Evolutionary conservation across 208 protist species (phyloP).

Genomic region (Trypanosoma grayi): DNA sequence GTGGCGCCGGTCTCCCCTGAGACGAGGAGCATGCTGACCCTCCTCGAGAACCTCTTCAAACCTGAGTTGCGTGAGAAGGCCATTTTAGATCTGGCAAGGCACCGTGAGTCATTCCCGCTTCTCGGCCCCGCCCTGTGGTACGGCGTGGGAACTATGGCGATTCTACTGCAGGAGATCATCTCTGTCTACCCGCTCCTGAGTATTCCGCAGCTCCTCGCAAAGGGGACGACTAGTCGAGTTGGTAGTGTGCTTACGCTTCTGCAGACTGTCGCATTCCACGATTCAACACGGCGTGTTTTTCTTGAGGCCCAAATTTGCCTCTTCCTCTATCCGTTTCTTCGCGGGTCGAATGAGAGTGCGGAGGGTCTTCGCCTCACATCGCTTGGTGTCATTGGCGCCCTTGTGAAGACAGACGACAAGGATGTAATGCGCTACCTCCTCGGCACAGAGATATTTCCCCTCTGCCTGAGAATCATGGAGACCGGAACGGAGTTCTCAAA

Average conservation of each 20-base stretch:
- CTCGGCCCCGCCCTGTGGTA: constrained; percentile 98
- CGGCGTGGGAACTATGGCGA: constrained; percentile 97
- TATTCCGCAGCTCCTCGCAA: constrained; percentile 51
- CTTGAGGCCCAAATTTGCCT: constrained; percentile 99
- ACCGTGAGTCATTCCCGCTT: constrained; percentile 91
- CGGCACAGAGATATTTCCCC: constrained; percentile 98
- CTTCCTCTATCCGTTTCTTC: constrained; percentile 99
- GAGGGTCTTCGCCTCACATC: constrained; percentile 98
- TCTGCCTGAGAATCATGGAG: constrained; percentile 99
- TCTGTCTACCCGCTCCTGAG: constrained; percentile 97
- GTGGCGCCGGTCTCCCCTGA: constrained; percentile 14
- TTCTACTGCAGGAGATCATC: constrained; percentile 98
- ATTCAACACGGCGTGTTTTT: constrained; percentile 96
- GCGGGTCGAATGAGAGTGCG: constrained; percentile 91
- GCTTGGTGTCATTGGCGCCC: constrained; percentile 98
- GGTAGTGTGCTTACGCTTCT: constrained; percentile 98
- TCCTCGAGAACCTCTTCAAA: constrained; percentile 64
- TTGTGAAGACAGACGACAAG: constrained; percentile 94
- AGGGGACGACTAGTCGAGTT: constrained; percentile 91
- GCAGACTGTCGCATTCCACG: constrained; percentile 98
- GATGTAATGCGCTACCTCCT: constrained; percentile 97
- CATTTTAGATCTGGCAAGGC: constrained; percentile 94
- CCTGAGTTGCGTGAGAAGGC: constrained; percentile 89
- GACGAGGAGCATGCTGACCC: constrained; percentile 33
- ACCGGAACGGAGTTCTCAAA: constrained; percentile 95